Evolutionary conservation across 768 basidiomycete species (phyloP).

Genomic region (Tulasnella sp.): DNA sequence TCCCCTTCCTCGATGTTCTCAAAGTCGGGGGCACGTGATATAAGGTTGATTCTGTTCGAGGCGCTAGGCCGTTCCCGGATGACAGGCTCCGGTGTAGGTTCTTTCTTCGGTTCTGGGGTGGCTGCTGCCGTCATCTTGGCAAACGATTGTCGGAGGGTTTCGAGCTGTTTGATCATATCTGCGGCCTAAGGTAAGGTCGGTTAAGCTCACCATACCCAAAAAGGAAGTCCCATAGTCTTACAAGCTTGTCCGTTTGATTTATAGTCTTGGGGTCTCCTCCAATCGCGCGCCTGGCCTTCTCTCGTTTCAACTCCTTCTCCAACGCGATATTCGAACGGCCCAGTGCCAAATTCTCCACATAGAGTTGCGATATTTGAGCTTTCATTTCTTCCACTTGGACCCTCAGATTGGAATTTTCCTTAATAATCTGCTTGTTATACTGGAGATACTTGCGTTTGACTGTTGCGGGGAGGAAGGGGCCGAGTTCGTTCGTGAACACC

Average conservation of each 20-base stretch:
- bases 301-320: conserved; percentile 19
- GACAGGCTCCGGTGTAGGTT: not conserved
- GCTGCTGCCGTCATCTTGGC: not conserved
- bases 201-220: not conserved
- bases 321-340: conserved; percentile 22
- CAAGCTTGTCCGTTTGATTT: not conserved
- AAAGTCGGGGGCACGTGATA: conserved; percentile 23
- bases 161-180: conserved; percentile 18
- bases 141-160: conserved; percentile 17
- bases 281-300: conserved; percentile 15
- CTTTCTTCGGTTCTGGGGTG: not conserved
- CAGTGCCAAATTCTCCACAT: conserved; percentile 23
- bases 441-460: conserved; percentile 29
- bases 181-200: conserved; percentile 6
- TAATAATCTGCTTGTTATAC: conserved; percentile 26
- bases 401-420: conserved; percentile 24
- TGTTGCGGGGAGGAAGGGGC: not conserved
- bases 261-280: conserved; percentile 13
- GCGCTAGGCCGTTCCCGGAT: conserved; percentile 1
- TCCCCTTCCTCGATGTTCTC: conserved; percentile 25
- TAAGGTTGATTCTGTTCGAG: conserved; percentile 18
- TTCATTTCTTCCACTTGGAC: conserved; percentile 28
- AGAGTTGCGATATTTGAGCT: conserved; percentile 22
- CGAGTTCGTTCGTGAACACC: not conserved
- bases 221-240: not conserved